These are phyloP conservation scores for Xylaria nigripes DNA, from an alignment of 495 filamentous ascomycete genomes.

Conservation along the genomic window DNA sequence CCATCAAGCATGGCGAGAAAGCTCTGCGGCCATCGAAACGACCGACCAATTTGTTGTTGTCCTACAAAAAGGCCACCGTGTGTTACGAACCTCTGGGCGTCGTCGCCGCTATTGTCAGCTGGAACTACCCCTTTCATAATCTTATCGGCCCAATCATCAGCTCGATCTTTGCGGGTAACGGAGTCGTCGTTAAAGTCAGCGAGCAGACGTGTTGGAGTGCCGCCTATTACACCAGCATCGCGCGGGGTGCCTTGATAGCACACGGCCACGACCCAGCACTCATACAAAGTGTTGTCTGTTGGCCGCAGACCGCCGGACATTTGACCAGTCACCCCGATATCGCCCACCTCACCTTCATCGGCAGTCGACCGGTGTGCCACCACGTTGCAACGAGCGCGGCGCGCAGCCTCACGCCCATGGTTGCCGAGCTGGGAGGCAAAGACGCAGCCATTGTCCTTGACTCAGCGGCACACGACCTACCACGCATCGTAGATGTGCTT, in stretches of 20 bases:
- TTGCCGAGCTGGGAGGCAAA: slow-evolving; percentile 90
- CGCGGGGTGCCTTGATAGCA: slow-evolving; percentile 65
- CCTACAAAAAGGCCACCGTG: slow-evolving; percentile 90
- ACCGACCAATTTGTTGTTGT: slow-evolving; percentile 81
- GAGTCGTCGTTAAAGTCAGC: slow-evolving; percentile 81
- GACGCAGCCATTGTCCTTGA: slow-evolving; percentile 91
- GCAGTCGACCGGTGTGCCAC: slow-evolving; percentile 77
- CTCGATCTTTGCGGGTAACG: slow-evolving; percentile 87
- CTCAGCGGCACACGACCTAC: slow-evolving; percentile 57
- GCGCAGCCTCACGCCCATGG: slow-evolving; percentile 71
- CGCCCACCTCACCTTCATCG: slow-evolving; percentile 95
- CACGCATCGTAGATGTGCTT: slow-evolving; percentile 66
- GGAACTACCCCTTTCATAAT: slow-evolving; percentile 98
- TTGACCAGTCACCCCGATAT: slow-evolving; percentile 83
- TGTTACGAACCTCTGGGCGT: slow-evolving; percentile 88
- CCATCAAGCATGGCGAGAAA: slow-evolving; percentile 81
- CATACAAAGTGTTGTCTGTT: slow-evolving; percentile 78
- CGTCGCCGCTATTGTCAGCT: slow-evolving; percentile 85
- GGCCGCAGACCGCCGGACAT: slow-evolving; percentile 70
- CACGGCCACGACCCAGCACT: slow-evolving; percentile 80
- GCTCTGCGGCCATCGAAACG: slow-evolving; percentile 63
- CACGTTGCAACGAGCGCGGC: slow-evolving; percentile 80
- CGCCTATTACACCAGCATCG: slow-evolving; percentile 68
- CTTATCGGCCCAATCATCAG: slow-evolving; percentile 85
- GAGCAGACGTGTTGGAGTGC: slow-evolving; percentile 92